A percentile compares a stretch with the other conserved stretches of the same genome.
phyloP scores from a whole-genome alignment of 1,284 basidiomycete species.

The Ustilago xerochloae region DNA sequence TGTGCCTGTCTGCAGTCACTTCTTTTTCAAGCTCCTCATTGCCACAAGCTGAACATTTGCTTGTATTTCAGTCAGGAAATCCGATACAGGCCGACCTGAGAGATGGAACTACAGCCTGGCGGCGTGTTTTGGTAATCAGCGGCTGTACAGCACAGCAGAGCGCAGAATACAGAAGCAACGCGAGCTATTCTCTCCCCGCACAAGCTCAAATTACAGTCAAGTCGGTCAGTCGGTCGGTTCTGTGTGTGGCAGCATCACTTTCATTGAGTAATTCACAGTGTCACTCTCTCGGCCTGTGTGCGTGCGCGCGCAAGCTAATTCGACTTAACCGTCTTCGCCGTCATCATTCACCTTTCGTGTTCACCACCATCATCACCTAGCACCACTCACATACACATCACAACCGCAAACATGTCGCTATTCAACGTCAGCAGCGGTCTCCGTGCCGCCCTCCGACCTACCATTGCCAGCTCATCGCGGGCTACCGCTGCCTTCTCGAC shows the following conservation, averaged over 20 bases:
- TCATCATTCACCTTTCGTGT: background rate
- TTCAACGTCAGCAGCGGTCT: constrained; percentile 43
- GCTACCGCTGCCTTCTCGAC: constrained; percentile 55
- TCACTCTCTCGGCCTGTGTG: background rate
- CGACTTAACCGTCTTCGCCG: constrained; percentile 1
- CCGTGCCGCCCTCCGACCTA: constrained; percentile 39
- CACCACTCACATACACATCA: background rate
- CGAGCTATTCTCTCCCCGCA: background rate
- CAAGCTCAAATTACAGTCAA: background rate
- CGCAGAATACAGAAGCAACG: background rate
- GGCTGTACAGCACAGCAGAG: background rate
- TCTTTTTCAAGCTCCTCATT: background rate
- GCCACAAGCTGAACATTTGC: background rate
- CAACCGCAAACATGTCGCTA: constrained; percentile 31
- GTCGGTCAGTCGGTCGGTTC: no score
- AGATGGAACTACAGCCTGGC: background rate
- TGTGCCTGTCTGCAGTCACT: constrained; percentile 4
- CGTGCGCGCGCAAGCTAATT: constrained; percentile 10
- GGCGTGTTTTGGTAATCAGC: constrained; percentile 45
- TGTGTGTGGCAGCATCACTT: background rate
- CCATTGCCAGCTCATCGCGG: constrained; percentile 30
- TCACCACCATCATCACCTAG: constrained; percentile 1
- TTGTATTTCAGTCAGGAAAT: constrained; percentile 14
- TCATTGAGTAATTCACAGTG: background rate
- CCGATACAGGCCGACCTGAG: constrained; percentile 29